phyloP scores from a whole-genome alignment of 805 yeast genomes.

The Candida gorgasii region DNA sequence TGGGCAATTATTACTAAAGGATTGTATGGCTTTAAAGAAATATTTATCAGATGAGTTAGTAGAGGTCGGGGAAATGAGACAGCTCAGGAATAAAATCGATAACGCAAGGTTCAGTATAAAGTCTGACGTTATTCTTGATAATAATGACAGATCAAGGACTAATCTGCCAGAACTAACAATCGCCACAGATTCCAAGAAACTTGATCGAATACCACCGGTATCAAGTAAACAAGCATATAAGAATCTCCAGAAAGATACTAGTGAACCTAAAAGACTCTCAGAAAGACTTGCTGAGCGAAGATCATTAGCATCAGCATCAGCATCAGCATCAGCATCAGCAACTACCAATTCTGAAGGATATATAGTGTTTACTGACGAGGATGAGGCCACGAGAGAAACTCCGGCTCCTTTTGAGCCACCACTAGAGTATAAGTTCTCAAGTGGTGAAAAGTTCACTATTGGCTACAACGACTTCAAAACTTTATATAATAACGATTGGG shows the following conservation, averaged over 20 bases:
- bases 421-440: constrained; percentile 52
- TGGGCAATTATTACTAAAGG: background rate
- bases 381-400: constrained; percentile 2
- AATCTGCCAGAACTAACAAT: background rate
- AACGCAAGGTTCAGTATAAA: constrained; percentile 1
- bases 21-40: background rate
- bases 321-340: background rate
- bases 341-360: background rate
- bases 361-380: background rate
- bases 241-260: background rate
- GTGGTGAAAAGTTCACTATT: constrained; percentile 56
- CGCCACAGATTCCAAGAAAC: background rate
- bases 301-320: background rate
- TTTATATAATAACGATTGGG: constrained; percentile 78
- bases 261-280: background rate
- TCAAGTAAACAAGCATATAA: background rate
- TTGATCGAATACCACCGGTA: background rate
- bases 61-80: background rate
- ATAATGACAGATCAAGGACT: constrained; percentile 1
- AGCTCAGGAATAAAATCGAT: background rate
- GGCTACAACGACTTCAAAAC: constrained; percentile 75
- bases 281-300: too few relatives aligned
- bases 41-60: background rate
- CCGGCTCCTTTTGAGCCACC: constrained; percentile 47
- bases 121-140: background rate